These are phyloP conservation scores for Suillus subluteus DNA, from an alignment of 768 basidiomycete genomes.

Conservation along the genomic window DNA sequence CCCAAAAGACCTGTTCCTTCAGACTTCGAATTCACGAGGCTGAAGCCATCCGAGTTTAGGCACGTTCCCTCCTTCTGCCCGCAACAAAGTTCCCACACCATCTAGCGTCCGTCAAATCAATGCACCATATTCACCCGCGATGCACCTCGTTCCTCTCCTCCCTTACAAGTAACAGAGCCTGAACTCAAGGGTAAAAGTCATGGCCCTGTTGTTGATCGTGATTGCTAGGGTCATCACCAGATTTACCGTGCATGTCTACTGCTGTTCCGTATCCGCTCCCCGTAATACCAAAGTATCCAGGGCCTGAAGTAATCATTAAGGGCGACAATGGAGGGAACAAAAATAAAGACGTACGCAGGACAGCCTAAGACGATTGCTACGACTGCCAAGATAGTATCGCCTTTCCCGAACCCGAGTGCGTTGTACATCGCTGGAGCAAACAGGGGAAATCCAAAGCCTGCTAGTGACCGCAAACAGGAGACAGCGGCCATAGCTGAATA, in stretches of 20 bases:
- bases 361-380: conserved; percentile 62
- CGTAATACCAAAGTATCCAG: conserved; percentile 47
- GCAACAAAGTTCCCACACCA: no score
- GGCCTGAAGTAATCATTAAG: conserved; percentile 32
- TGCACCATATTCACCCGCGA: neutral
- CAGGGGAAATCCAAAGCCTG: conserved; percentile 78
- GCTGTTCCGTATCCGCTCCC: conserved; percentile 52
- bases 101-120: neutral
- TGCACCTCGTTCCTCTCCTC: neutral
- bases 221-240: neutral
- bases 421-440: conserved; percentile 77
- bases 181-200: neutral
- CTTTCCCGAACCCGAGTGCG: conserved; percentile 70
- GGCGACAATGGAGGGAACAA: neutral
- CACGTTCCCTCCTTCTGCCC: no score
- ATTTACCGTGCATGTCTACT: conserved; percentile 43
- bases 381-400: conserved; percentile 64
- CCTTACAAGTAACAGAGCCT: neutral
- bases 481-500: conserved; percentile 65
- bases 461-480: conserved; percentile 61
- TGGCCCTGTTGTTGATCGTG: neutral
- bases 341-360: conserved; percentile 41
- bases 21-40: no score
- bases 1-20: no score
- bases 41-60: no score